Base-by-base conservation (phyloP, 2,329 filamentous ascomycete species). In the Aspergillus sp. region DNA sequence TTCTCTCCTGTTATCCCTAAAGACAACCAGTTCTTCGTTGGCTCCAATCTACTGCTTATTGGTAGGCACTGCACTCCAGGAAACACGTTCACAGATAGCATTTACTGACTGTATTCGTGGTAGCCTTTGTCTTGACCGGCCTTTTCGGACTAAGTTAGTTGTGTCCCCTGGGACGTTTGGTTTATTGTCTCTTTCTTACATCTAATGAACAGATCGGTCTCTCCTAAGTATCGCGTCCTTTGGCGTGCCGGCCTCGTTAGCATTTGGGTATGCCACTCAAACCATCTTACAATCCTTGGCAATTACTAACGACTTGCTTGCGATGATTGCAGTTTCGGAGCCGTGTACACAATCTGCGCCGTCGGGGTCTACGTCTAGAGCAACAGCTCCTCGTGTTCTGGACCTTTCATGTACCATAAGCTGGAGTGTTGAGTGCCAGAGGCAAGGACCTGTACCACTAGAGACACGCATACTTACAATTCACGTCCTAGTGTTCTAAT, bases 261-360 rank as follows among this genome's bases (percentile, higher is more conserved):
- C 89, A 52, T 81, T 96, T 73, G 91, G 87, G 91, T 97, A 82
- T 63, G 87, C 62, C 40, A 49, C 26, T 34, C 73, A 35, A 42
- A 44, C 42, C 41, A 44, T 43, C n/a, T 6, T 10, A 4, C 42
- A 36, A 43, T 42, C 48, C 45, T 40, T 39, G 38, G 39, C 12
- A 34, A 19, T 41, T 40, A 50, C 38, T 57, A 48, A 54, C 5
- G 30, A 27, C n/a, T 44, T 19, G 32, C 7, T 10, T 19, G 41
- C 39, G 12, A 7, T 48, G 30, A 50, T 36, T 53, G 28, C 63
- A 96, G 91, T 43, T 86, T 95, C 69, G 93, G 93, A 59, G 85
- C 91, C 43, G 89, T 98, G 41, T 96, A 93, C 73, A 95, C 96
- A 85, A 97, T 98, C 73, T 98, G 93, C 72, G 93, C 90, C 50